Conservation (phyloP, 164 flowering plant genomes). For the Aristolochia californica region DNA sequence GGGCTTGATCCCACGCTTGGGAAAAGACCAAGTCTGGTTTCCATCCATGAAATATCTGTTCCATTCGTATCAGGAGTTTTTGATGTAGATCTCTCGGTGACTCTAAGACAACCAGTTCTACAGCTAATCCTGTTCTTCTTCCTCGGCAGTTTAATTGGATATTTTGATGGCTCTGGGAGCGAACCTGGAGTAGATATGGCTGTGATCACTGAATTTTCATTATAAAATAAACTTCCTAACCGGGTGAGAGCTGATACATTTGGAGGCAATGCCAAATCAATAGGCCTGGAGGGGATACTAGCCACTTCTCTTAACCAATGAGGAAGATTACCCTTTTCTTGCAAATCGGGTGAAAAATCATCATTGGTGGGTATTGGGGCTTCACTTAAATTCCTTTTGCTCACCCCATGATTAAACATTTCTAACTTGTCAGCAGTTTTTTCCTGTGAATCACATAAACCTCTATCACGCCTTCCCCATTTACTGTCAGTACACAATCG, state of each 20-base stretch:
- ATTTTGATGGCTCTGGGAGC: not conserved
- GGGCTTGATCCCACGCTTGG: constrained; percentile 5
- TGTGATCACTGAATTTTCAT: constrained; percentile 7
- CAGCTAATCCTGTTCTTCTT: constrained; percentile 3
- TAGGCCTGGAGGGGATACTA: constrained; percentile 10
- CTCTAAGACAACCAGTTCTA: constrained; percentile 5
- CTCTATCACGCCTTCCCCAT: constrained; percentile 2
- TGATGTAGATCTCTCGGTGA: constrained; percentile 5
- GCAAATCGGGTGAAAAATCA: constrained; percentile 2
- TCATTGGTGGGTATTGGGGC: constrained; percentile 1
- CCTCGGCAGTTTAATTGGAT: not conserved
- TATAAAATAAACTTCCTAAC: constrained; percentile 8
- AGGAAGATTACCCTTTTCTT: constrained; percentile 23
- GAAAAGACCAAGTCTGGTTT: constrained; percentile 5
- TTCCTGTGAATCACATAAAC: constrained; percentile 3
- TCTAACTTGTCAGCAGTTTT: constrained; percentile 5
- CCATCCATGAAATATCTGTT: constrained; percentile 6
- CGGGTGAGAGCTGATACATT: constrained; percentile 7
- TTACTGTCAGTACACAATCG: constrained; percentile 8
- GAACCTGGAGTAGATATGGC: constrained; percentile 5
- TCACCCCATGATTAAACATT: constrained; percentile 3
- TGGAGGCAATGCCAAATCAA: constrained; percentile 8
- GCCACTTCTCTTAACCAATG: constrained; percentile 45
- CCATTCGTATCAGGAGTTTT: constrained; percentile 4
- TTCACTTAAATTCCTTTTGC: constrained; percentile 2